phyloP scores from a whole-genome alignment of 2,329 filamentous ascomycete species.

The Simplicillium aogashimaense region DNA sequence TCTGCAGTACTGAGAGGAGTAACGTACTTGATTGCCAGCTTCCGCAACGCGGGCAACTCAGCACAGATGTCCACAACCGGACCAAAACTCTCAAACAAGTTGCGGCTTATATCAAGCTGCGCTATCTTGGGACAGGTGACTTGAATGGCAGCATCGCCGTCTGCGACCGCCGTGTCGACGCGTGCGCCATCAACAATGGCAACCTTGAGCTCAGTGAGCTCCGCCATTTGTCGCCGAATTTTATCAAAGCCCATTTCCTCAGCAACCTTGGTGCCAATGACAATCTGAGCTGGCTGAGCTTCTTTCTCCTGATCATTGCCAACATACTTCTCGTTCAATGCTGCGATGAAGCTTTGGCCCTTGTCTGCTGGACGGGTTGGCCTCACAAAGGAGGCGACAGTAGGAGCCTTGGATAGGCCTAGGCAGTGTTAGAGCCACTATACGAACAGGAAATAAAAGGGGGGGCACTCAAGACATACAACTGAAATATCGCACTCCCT shows the following conservation, averaged over 20 bases:
- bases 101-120: conserved; percentile 79
- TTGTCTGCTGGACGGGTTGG: conserved; percentile 61
- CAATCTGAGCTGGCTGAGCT: conserved; percentile 40
- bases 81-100: conserved; percentile 60
- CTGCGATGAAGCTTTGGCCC: conserved; percentile 66
- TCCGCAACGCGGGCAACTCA: conserved; percentile 55
- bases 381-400: conserved; percentile 78
- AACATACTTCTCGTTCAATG: conserved; percentile 76
- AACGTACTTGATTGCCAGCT: conserved; percentile 63
- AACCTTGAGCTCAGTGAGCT: conserved; percentile 67
- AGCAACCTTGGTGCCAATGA: conserved; percentile 70
- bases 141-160: conserved; percentile 27
- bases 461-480: conserved; percentile 57
- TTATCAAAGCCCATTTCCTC: conserved; percentile 96
- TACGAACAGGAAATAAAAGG: neutral
- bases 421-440: conserved; percentile 6
- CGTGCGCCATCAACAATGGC: conserved; percentile 72
- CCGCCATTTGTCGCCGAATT: conserved; percentile 68
- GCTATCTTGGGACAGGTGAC: conserved; percentile 55
- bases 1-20: neutral
- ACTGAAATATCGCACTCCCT: conserved; percentile 69
- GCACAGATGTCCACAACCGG: conserved; percentile 63
- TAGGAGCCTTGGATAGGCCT: conserved; percentile 54
- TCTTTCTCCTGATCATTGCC: conserved; percentile 32
- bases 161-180: conserved; percentile 34